Base-by-base conservation (phyloP, 805 yeast species). In the Wickerhamomyces subpelliculosus region DNA sequence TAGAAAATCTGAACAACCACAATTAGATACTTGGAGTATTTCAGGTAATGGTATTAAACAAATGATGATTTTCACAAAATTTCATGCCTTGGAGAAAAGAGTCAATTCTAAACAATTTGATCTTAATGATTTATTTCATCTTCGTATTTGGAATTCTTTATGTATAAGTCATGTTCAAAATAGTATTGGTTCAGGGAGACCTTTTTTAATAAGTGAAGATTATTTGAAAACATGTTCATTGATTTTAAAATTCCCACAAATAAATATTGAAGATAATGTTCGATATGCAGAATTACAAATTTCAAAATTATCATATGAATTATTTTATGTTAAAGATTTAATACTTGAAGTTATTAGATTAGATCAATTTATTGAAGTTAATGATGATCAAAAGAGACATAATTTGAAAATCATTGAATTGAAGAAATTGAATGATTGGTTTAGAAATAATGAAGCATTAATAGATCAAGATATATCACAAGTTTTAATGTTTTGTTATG, bases 221-320 rank as follows among this genome's bases (percentile, higher is more conserved):
- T 68, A 61, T 42, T 55, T 59, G 16, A 35, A 43, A 46, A 8
- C 70, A 67, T 25, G 51, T 74, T 11, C 65, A 71, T 53, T 72
- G 27, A 64, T 72, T 0, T 55, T 73, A 2, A 62, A 65, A 33
- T 73, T 61, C 43, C 80, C 80, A 2, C 66, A 62, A 38, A 67
- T 73, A 2, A 72, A 69, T 11, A 54, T 70, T 42, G 79, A 77
- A 12, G 82, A 75, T 55, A 71, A 71, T 16, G 72, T 75, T 21
- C 73, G 73, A 40, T 66, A 72, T 9, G 68, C 76, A 10, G 74
- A 72, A 40, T 59, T 75, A 1, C 70, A 71, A 34, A 47, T 75
- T 17, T 65, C 62, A 27, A 48, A 42, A 13, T 38, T 40, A 3
- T 52, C 52, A 3, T 45, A 57, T 33, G 40, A 40, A 17, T 38